phyloP scores from a whole-genome alignment of 2,329 filamentous ascomycete genomes.

The Raffaelea ambrosiae region DNA sequence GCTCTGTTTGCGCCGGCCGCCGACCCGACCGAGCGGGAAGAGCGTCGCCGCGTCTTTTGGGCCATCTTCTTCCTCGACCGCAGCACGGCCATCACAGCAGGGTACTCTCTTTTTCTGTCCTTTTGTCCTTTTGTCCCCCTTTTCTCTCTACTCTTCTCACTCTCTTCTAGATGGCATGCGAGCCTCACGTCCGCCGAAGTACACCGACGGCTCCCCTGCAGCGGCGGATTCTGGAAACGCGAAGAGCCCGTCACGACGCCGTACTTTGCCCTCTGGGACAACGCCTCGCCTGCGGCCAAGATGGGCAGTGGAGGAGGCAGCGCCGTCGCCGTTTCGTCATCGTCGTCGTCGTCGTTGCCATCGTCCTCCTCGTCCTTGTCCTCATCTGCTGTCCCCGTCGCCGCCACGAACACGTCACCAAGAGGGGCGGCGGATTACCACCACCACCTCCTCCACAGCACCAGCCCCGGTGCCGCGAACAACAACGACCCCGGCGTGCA shows the following conservation, averaged over 20 bases:
- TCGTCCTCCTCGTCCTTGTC: too few relatives aligned
- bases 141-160: background rate
- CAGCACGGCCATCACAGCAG: constrained; percentile 19
- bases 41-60: constrained; percentile 25
- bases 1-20: constrained; percentile 16
- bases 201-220: constrained; percentile 22
- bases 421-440: too few relatives aligned
- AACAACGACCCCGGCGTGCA: constrained; percentile 12
- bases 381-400: constrained; percentile 11
- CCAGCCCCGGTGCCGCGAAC: background rate
- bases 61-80: constrained; percentile 27
- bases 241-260: constrained; percentile 23
- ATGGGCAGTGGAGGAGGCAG: constrained; percentile 18
- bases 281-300: constrained; percentile 14
- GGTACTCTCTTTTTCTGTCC: constrained; percentile 2
- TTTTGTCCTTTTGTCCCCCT: too few relatives aligned
- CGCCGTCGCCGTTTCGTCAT: too few relatives aligned
- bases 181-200: constrained; percentile 24
- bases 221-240: constrained; percentile 22
- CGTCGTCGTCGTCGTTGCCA: too few relatives aligned
- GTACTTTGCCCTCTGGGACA: constrained; percentile 26
- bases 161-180: constrained; percentile 19
- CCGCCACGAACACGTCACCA: background rate
- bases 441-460: too few relatives aligned
- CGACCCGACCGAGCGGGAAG: constrained; percentile 23